Conservation (phyloP, 1,284 basidiomycete genomes). For the Athelia sp. region DNA sequence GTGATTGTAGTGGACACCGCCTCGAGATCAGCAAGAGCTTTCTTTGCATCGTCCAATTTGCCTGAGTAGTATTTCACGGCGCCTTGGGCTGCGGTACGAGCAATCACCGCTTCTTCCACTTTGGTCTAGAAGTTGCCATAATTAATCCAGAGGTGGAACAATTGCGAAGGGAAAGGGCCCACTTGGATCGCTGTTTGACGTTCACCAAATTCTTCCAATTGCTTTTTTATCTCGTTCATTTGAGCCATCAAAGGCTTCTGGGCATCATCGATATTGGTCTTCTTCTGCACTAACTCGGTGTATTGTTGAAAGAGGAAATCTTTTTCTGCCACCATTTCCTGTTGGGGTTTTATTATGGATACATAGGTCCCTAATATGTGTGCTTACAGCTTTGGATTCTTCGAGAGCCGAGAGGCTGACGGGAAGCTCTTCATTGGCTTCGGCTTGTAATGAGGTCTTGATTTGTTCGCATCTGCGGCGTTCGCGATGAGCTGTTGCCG, state of each 20-base stretch:
- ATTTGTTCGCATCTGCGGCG: conserved; percentile 24
- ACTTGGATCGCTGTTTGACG: conserved; percentile 36
- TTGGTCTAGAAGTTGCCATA: conserved; percentile 26
- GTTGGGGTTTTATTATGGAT: background rate
- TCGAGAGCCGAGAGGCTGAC: conserved; percentile 66
- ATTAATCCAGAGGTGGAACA: no score
- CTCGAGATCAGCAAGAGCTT: conserved; percentile 36
- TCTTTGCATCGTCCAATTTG: conserved; percentile 43
- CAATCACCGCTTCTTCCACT: conserved; percentile 38
- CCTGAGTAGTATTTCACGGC: conserved; percentile 38
- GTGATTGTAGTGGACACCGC: conserved; percentile 44
- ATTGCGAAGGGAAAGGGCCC: conserved; percentile 4
- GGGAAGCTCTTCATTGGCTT: conserved; percentile 72
- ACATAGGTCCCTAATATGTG: conserved; percentile 1
- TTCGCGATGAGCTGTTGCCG: conserved; percentile 19
- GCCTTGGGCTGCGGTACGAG: conserved; percentile 43
- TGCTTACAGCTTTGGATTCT: conserved; percentile 43
- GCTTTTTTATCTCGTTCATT: conserved; percentile 37
- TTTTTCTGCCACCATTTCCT: conserved; percentile 58
- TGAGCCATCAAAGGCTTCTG: conserved; percentile 36
- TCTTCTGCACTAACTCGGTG: conserved; percentile 34
- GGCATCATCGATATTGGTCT: conserved; percentile 35
- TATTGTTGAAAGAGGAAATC: conserved; percentile 44
- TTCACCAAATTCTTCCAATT: conserved; percentile 45
- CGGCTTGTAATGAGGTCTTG: conserved; percentile 43